Conservation (phyloP, 2,329 filamentous ascomycete species). For the Aspergillus felis region DNA sequence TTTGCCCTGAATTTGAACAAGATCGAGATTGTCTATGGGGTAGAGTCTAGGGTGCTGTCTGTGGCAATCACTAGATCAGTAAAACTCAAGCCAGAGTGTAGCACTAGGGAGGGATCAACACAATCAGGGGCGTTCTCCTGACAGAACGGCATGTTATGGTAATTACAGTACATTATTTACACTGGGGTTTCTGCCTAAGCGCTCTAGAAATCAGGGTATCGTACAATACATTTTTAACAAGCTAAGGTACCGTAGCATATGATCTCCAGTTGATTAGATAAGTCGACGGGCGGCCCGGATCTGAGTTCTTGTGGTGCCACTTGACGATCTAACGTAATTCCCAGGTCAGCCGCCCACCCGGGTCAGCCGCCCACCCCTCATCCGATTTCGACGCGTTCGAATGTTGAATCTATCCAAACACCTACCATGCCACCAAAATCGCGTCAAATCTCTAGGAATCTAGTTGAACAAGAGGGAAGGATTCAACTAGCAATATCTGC, state of each 20-base stretch:
- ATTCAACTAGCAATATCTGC: too few relatives aligned
- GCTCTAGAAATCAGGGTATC: neutral
- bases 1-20: neutral
- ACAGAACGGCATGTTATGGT: neutral
- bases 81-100: neutral
- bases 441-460: too few relatives aligned
- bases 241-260: neutral
- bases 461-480: too few relatives aligned
- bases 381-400: too few relatives aligned
- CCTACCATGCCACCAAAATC: too few relatives aligned
- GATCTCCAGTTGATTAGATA: neutral
- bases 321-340: neutral
- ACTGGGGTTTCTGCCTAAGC: neutral
- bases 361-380: too few relatives aligned
- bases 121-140: neutral
- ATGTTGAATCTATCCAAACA: too few relatives aligned
- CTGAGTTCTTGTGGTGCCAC: neutral
- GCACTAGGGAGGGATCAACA: too few relatives aligned
- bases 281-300: neutral
- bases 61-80: neutral
- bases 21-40: neutral
- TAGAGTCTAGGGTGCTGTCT: too few relatives aligned
- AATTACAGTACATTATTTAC: neutral
- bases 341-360: too few relatives aligned
- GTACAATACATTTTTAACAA: neutral